Evolutionary conservation across 2,329 filamentous ascomycete species (phyloP), one percentile per base, ranked within the genome.

Genomic region (Alternaria sp.): DNA sequence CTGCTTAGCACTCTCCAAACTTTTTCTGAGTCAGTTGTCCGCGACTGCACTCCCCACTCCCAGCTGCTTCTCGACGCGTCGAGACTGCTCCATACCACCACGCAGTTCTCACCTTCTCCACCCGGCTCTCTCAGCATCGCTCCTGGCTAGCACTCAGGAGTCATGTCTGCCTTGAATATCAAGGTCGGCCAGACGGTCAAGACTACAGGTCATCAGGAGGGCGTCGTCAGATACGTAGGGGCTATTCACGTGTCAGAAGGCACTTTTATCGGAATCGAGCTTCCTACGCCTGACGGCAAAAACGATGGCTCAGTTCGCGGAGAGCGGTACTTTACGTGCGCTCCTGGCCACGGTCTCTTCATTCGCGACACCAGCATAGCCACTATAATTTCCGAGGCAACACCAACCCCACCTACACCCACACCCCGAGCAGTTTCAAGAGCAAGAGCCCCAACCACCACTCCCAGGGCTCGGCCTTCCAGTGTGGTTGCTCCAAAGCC

Each of bases 281-380:
- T 98, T 58, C 89, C 93, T 54, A 90, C 92, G 48, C 84, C 89
- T 54, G 87, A 86, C 20, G 94, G 95, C 32, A 98, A 98, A 83
- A 98, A 98, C 72, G 93, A 98, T 84, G 94, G 94, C 66, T 90
- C 91, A 57, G 92, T 98, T 48, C 88, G 94, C 78, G 94, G 93
- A 63, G 87, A 92, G 75, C 85, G 92, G 20, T 98, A 98, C 77
- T 98, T 98, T 71, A 88, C 94, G 51, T 98, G 94, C 69, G 78
- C 84, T 50, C 80, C 83, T 45, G 80, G 85, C 76, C 79, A 90
- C 86, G 87, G 92, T 84, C 95, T 99, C 88, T 98, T 99, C 73
- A 87, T 97, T 57, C 87, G 92, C 64, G 89, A 92, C 30, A 82
- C 86, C 55, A 90, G 90, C 59, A 84, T 95, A 51, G 85, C 85